A percentile compares a stretch with the other conserved stretches of the same genome.
Evolutionary conservation across 352 stramenopile species (phyloP).

Genomic region (Globisporangium parvum): DNA sequence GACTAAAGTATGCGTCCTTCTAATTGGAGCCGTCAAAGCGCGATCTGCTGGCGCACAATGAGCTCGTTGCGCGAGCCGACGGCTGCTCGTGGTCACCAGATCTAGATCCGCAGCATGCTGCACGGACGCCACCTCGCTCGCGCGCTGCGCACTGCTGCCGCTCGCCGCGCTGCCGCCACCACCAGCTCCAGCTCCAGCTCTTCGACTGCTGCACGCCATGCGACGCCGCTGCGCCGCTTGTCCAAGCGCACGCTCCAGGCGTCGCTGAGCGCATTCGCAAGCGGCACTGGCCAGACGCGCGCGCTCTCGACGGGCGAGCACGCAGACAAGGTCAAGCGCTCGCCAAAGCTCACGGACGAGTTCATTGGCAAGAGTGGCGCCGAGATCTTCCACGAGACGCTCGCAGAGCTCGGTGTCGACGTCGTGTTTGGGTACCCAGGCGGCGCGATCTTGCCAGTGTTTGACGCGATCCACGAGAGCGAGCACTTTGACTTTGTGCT

Average conservation of each 20-base stretch:
- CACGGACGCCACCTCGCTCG: conserved; percentile 36
- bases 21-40: too few species aligned
- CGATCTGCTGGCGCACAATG: too few species aligned
- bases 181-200: not conserved
- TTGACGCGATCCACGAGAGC: conserved; percentile 92
- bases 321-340: conserved; percentile 25
- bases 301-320: conserved; percentile 30
- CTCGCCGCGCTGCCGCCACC: conserved; percentile 5
- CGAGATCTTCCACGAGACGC: conserved; percentile 93
- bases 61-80: too few species aligned
- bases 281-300: conserved; percentile 15
- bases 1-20: too few species aligned
- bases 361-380: conserved; percentile 90
- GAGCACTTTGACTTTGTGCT: conserved; percentile 79
- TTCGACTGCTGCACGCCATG: not conserved
- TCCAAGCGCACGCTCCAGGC: conserved; percentile 10
- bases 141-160: conserved; percentile 27
- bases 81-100: conserved; percentile 14
- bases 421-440: conserved; percentile 93
- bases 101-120: conserved; percentile 34
- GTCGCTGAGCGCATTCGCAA: conserved; percentile 5
- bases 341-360: conserved; percentile 66
- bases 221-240: not conserved
- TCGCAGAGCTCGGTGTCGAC: conserved; percentile 87
- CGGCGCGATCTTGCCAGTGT: conserved; percentile 91